A percentile compares a stretch with the other conserved stretches of the same genome.
Conservation (phyloP, 306 rosid species). For the Hippophae rhamnoides region DNA sequence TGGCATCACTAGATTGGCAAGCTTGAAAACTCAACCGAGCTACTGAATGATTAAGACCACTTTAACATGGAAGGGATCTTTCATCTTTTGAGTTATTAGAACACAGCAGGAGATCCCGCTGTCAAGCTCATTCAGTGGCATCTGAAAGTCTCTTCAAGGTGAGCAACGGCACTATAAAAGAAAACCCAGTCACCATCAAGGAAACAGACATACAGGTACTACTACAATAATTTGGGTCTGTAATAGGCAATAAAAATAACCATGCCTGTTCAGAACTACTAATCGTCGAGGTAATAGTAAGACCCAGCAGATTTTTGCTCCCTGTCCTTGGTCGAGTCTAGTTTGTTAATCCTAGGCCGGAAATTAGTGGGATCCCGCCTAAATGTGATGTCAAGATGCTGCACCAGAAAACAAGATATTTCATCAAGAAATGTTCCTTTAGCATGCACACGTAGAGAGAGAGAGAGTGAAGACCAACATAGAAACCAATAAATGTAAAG, state of each 20-base stretch:
- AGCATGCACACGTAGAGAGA: neutral
- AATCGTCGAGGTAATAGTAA: conserved; percentile 89
- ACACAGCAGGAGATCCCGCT: conserved; percentile 6
- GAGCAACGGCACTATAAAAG: too few relatives aligned
- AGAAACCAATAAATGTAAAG: neutral
- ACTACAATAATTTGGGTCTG: neutral
- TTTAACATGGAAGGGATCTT: conserved; percentile 8
- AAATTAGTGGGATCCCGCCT: conserved; percentile 92
- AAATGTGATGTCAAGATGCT: conserved; percentile 92
- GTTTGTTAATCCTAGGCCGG: conserved; percentile 89
- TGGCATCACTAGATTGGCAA: conserved; percentile 21
- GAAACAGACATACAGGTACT: neutral
- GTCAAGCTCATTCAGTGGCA: conserved; percentile 9
- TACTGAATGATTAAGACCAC: conserved; percentile 11
- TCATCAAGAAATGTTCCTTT: neutral
- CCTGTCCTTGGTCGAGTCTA: conserved; percentile 82
- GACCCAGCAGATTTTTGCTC: conserved; percentile 91
- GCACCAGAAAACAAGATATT: conserved; percentile 14
- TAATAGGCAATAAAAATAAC: conserved; percentile 10
- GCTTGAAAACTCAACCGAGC: conserved; percentile 22
- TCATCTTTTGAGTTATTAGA: neutral
- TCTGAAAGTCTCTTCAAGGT: too few relatives aligned
- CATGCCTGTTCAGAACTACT: conserved; percentile 17
- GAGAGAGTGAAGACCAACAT: neutral
- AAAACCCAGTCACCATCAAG: neutral